phyloP scores from a whole-genome alignment of 163 green algal species.

The Volvox carteri region DNA sequence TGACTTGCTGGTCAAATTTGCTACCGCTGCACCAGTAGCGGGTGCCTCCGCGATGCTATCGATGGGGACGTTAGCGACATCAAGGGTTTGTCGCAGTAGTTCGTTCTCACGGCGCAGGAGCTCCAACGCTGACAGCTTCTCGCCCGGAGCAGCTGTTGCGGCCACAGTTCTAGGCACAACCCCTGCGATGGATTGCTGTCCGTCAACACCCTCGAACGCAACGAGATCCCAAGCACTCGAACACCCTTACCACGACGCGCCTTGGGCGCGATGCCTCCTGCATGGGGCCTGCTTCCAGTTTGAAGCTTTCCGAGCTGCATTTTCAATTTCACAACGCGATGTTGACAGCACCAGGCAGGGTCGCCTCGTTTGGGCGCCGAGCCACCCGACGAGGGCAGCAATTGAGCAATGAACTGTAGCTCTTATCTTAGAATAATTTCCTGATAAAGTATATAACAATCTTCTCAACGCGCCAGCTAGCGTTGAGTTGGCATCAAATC shows the following conservation, averaged over 20 bases:
- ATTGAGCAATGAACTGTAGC: background rate
- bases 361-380: slow-evolving; percentile 12
- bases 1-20: background rate
- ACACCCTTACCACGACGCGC: slow-evolving; percentile 31
- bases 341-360: background rate
- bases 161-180: background rate
- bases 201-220: background rate
- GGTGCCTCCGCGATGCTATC: slow-evolving; percentile 12
- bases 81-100: slow-evolving; percentile 57
- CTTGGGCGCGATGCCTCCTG: background rate
- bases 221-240: background rate
- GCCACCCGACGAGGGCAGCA: background rate
- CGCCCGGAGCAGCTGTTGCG: slow-evolving; percentile 20
- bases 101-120: slow-evolving; percentile 61
- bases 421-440: background rate
- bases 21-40: background rate
- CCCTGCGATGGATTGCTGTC: background rate
- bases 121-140: slow-evolving; percentile 60
- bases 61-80: slow-evolving; percentile 50
- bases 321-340: background rate
- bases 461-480: background rate
- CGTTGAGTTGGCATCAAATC: background rate
- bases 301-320: slow-evolving; percentile 45
- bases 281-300: background rate
- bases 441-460: background rate